Conservation (phyloP, 352 stramenopile species). For the Pythium diclinum region DNA sequence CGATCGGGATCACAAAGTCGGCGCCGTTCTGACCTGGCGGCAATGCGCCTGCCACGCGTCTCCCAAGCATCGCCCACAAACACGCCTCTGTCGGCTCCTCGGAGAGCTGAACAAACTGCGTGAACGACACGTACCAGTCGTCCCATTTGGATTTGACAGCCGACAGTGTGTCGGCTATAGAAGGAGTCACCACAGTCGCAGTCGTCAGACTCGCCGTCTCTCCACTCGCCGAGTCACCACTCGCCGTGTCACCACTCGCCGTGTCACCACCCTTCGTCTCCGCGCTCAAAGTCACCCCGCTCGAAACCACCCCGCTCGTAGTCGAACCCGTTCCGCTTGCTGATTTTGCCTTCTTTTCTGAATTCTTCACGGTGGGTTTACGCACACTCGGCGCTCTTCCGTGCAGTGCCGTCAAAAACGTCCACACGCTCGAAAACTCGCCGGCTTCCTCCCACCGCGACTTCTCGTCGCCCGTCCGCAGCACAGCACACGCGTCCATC, state of each 20-base stretch:
- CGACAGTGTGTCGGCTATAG: not conserved
- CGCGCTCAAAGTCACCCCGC: too few species aligned
- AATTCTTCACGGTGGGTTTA: not conserved
- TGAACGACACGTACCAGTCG: constrained; percentile 27
- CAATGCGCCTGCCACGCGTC: constrained; percentile 23
- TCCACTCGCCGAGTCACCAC: too few species aligned
- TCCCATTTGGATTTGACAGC: constrained; percentile 8
- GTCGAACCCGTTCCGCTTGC: too few species aligned
- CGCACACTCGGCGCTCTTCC: not conserved
- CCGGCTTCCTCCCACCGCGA: not conserved
- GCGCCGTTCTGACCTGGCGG: constrained; percentile 4
- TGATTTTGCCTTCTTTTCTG: too few species aligned
- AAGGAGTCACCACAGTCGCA: not conserved
- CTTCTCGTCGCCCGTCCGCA: not conserved
- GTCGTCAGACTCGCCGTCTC: too few species aligned
- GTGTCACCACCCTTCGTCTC: too few species aligned
- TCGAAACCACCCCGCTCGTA: too few species aligned
- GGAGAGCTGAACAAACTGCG: constrained; percentile 29
- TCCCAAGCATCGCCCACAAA: constrained; percentile 31
- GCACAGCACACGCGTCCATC: constrained; percentile 22
- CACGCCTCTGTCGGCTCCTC: constrained; percentile 22
- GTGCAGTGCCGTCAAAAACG: constrained; percentile 5
- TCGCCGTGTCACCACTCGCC: too few species aligned
- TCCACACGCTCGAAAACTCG: constrained; percentile 15
- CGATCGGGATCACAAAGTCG: constrained; percentile 27